These are phyloP conservation scores for Xylariaceae sp. DNA, from an alignment of 2,329 filamentous ascomycete genomes.

Conservation along the genomic window DNA sequence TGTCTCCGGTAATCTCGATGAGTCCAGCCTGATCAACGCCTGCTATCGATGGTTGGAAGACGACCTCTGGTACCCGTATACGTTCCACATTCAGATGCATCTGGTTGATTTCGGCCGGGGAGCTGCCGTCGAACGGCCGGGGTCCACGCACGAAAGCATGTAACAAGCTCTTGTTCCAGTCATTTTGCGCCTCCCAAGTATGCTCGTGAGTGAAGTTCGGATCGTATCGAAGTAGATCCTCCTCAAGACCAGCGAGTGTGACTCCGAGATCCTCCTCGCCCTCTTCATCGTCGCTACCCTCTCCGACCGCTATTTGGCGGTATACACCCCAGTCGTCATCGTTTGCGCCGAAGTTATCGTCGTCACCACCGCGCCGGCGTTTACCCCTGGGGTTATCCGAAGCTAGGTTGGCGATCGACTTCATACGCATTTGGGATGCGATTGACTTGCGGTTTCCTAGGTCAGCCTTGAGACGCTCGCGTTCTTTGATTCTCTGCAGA, in stretches of 20 bases:
- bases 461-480: conserved; percentile 87
- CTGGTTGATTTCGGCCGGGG: conserved; percentile 75
- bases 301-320: conserved; percentile 80
- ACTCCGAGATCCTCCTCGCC: conserved; percentile 77
- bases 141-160: conserved; percentile 88
- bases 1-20: conserved; percentile 85
- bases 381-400: conserved; percentile 83
- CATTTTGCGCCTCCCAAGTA: conserved; percentile 83
- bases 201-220: conserved; percentile 86
- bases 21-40: conserved; percentile 91
- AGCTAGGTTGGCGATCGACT: conserved; percentile 91
- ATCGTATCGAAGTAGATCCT: conserved; percentile 80
- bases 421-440: conserved; percentile 96
- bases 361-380: conserved; percentile 78
- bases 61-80: conserved; percentile 86
- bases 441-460: conserved; percentile 94
- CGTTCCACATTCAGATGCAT: conserved; percentile 95
- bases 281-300: conserved; percentile 73
- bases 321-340: conserved; percentile 99
- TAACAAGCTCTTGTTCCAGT: conserved; percentile 89
- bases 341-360: conserved; percentile 94
- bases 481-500: conserved; percentile 83
- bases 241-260: conserved; percentile 70
- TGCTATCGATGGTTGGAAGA: conserved; percentile 88
- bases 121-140: conserved; percentile 75